phyloP scores from a whole-genome alignment of 2,329 filamentous ascomycete species.

The Teratosphaeria gauchensis region DNA sequence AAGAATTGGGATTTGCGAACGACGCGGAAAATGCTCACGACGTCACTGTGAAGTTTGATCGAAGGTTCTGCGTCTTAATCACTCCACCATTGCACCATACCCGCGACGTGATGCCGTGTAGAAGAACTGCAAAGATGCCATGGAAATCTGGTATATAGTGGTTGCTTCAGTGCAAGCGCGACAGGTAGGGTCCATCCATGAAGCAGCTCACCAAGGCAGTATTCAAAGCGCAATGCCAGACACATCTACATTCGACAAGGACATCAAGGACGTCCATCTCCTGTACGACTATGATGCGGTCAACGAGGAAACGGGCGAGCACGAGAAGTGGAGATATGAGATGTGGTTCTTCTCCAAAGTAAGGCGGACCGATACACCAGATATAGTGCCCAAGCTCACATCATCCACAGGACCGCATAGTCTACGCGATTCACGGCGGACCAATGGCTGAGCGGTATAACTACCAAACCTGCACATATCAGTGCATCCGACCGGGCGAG shows the following conservation, averaged over 20 bases:
- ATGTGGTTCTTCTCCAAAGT: conserved; percentile 45
- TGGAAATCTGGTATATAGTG: background rate
- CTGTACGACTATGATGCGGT: conserved; percentile 49
- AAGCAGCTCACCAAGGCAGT: background rate
- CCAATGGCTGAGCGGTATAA: conserved; percentile 49
- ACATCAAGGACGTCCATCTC: conserved; percentile 45
- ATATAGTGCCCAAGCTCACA: background rate
- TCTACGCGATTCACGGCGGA: conserved; percentile 51
- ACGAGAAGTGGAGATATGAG: conserved; percentile 53
- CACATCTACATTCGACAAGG: conserved; percentile 34
- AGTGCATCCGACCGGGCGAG: conserved; percentile 49
- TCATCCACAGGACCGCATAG: conserved; percentile 30
- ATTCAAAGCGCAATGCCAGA: background rate
- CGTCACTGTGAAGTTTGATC: background rate
- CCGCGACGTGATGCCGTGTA: background rate
- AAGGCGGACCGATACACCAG: background rate
- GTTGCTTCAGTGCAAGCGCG: background rate
- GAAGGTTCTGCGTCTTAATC: background rate
- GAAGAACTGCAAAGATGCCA: background rate
- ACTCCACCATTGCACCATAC: background rate
- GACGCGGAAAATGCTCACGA: background rate
- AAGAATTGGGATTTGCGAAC: background rate
- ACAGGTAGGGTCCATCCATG: background rate
- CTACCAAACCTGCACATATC: conserved; percentile 41
- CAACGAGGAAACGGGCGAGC: conserved; percentile 35